These are phyloP conservation scores for Ascochyta lentis DNA, from an alignment of 2,329 filamentous ascomycete species.

Conservation along the genomic window DNA sequence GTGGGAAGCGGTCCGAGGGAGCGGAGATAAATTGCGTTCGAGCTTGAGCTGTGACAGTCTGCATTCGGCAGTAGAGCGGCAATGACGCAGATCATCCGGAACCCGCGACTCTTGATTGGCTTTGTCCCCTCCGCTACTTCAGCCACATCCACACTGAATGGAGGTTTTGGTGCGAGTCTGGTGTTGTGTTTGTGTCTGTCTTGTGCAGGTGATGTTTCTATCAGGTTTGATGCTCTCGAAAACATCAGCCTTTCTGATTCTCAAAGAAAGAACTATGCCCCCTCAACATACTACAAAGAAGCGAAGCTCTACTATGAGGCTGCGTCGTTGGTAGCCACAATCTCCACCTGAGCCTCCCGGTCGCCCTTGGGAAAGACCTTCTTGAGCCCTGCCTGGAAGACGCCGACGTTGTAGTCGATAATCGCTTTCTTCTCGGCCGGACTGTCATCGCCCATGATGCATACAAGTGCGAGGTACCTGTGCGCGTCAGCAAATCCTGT, in stretches of 20 bases:
- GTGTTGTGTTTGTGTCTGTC: background rate
- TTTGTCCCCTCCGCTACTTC: background rate
- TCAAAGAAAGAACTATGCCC: no score
- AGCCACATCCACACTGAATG: slow-evolving; percentile 15
- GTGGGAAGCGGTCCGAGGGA: slow-evolving; percentile 18
- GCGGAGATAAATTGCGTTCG: slow-evolving; percentile 19
- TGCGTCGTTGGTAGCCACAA: slow-evolving; percentile 28
- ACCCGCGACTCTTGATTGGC: slow-evolving; percentile 6
- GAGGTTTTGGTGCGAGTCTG: slow-evolving; percentile 2
- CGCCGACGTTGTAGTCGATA: slow-evolving; percentile 86
- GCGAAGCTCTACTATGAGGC: slow-evolving; percentile 12
- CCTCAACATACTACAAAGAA: background rate
- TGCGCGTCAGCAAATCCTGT: slow-evolving; percentile 9
- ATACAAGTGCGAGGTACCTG: slow-evolving; percentile 79
- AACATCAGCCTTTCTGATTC: background rate
- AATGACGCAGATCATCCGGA: slow-evolving; percentile 15
- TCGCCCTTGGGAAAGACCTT: slow-evolving; percentile 71
- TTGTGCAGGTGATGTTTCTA: background rate
- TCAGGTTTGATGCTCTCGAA: background rate
- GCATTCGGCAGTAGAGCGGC: slow-evolving; percentile 12
- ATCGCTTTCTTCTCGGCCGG: slow-evolving; percentile 83
- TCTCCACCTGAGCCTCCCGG: slow-evolving; percentile 34
- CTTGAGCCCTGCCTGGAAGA: slow-evolving; percentile 77
- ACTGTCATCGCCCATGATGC: slow-evolving; percentile 82
- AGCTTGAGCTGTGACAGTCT: slow-evolving; percentile 16